Conservation (phyloP, 768 basidiomycete species). For the Trametes villosa region DNA sequence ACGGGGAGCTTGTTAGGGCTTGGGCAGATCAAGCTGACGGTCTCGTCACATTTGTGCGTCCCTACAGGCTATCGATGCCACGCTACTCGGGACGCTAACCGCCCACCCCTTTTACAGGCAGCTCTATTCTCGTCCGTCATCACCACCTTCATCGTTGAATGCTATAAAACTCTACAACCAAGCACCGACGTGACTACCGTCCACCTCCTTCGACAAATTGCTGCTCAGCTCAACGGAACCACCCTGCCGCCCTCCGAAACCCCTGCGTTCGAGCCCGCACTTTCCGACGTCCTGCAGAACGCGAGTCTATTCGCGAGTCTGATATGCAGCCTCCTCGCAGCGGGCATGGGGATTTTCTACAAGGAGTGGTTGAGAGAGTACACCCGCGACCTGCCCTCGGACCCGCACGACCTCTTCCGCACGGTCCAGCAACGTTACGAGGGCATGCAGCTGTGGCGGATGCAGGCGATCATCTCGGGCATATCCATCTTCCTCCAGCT, state of each 20-base stretch:
- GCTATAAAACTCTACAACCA: not conserved
- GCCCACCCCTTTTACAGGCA: not conserved
- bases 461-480: slow-evolving; percentile 64
- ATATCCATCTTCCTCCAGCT: slow-evolving; percentile 65
- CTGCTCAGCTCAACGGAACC: slow-evolving; percentile 2
- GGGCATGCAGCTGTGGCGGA: slow-evolving; percentile 38
- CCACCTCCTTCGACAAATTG: slow-evolving; percentile 2
- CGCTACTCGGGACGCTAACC: no score
- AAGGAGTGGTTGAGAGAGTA: slow-evolving; percentile 22
- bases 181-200: not conserved
- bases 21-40: slow-evolving; percentile 16
- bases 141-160: not conserved
- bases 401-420: slow-evolving; percentile 24
- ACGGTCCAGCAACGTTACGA: slow-evolving; percentile 53
- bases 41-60: slow-evolving; percentile 16
- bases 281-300: slow-evolving; percentile 7
- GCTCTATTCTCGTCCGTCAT: not conserved
- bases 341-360: slow-evolving; percentile 15
- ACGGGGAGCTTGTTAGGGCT: not conserved
- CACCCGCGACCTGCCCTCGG: slow-evolving; percentile 3
- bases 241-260: not conserved
- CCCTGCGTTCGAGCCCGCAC: not conserved
- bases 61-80: not conserved
- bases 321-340: slow-evolving; percentile 13
- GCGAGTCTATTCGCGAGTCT: slow-evolving; percentile 13